phyloP scores from a whole-genome alignment of 2,329 filamentous ascomycete species.

The Rhynchosporium secalis region DNA sequence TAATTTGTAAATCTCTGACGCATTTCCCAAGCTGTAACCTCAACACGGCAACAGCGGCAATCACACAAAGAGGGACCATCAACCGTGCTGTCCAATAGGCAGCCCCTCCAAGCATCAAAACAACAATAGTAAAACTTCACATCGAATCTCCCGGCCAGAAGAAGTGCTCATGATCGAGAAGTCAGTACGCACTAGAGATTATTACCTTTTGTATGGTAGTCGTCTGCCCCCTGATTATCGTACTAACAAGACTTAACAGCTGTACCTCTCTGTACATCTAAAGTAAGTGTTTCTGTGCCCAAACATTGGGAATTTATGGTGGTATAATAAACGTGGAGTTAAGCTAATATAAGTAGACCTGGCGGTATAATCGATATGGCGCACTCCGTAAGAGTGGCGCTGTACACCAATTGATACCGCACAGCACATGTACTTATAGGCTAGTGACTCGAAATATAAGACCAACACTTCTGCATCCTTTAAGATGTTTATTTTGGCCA shows the following conservation, averaged over 20 bases:
- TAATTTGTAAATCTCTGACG: not conserved
- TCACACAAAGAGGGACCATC: constrained; percentile 1
- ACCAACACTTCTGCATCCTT: no score
- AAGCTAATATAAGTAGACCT: not conserved
- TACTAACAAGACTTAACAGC: no score
- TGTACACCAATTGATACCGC: no score
- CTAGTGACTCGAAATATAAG: no score
- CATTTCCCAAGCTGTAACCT: not conserved
- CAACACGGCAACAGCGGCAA: not conserved
- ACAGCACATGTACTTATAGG: no score
- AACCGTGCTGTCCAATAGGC: constrained; percentile 18
- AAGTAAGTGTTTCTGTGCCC: no score
- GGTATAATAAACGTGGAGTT: not conserved
- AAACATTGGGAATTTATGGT: no score
- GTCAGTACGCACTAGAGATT: not conserved
- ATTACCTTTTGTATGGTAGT: constrained; percentile 1
- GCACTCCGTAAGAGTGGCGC: no score
- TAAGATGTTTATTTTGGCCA: no score
- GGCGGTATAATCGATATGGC: not conserved
- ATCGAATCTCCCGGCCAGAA: constrained; percentile 17
- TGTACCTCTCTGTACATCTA: no score
- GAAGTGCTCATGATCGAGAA: constrained; percentile 17
- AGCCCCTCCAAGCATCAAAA: constrained; percentile 13
- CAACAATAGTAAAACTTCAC: constrained; percentile 13
- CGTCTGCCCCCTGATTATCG: no score